These are phyloP conservation scores for Ascosphaera apis DNA, from an alignment of 2,329 filamentous ascomycete species.

Conservation along the genomic window DNA sequence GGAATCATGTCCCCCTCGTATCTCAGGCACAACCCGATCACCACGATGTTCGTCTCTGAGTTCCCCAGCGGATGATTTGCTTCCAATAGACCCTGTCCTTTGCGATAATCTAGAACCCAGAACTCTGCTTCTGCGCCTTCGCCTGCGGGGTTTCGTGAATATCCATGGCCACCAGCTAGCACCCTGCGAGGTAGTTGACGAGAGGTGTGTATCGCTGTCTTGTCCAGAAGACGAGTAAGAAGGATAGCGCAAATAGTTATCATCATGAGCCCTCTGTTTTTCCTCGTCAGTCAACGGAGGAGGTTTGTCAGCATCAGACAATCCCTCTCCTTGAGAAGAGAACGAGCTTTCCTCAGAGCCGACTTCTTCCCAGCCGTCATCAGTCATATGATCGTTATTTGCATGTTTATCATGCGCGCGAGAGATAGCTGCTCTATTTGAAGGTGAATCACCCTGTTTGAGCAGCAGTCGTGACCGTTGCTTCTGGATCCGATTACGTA, in stretches of 20 bases:
- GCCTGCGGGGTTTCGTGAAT: slow-evolving; percentile 21
- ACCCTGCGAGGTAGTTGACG: not conserved
- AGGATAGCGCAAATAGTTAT: not conserved
- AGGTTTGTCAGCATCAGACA: not conserved
- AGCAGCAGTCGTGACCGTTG: not conserved
- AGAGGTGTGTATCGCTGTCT: not conserved
- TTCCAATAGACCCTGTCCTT: not conserved
- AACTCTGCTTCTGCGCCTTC: slow-evolving; percentile 18
- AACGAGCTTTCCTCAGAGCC: not conserved
- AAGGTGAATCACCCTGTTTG: not conserved
- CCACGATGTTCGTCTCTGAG: not conserved
- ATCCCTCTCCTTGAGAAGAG: not conserved
- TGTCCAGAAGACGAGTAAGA: not conserved
- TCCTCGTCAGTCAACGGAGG: not conserved
- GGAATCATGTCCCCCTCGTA: not conserved
- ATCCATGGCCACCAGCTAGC: not conserved
- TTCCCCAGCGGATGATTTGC: not conserved
- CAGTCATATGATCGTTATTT: not conserved
- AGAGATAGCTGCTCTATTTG: too few species aligned
- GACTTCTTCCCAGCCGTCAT: not conserved
- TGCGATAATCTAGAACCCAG: not conserved
- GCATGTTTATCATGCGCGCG: not conserved
- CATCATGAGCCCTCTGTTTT: not conserved
- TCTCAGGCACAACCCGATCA: not conserved
- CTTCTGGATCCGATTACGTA: not conserved